phyloP scores from a whole-genome alignment of 2,329 filamentous ascomycete species.

The Blastomyces silverae region DNA sequence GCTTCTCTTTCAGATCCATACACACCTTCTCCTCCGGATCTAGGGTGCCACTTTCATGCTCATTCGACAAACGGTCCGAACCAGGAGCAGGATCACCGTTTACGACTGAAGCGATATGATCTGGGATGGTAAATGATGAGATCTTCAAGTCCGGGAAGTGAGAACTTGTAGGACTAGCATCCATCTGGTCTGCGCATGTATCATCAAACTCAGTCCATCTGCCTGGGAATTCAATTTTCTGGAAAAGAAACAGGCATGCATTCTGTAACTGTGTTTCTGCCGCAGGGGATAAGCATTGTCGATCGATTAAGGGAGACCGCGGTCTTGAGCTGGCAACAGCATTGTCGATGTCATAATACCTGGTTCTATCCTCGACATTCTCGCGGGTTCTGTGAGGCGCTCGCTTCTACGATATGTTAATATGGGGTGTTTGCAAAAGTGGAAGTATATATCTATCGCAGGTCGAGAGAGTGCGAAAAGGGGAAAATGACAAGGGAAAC shows the following conservation, averaged over 20 bases:
- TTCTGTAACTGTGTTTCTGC: conserved; percentile 2
- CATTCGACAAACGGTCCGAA: not conserved
- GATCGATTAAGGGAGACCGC: conserved; percentile 1
- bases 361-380: conserved; percentile 1
- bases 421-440: too few species aligned
- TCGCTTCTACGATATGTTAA: not conserved
- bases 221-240: conserved; percentile 10
- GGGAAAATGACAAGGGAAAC: not conserved
- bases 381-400: not conserved
- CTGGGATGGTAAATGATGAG: conserved; percentile 2
- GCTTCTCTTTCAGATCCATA: not conserved
- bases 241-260: conserved; percentile 5
- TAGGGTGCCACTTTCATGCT: not conserved
- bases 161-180: not conserved
- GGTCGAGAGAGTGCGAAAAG: not conserved
- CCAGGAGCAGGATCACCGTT: not conserved
- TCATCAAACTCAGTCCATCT: conserved; percentile 6
- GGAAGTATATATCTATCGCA: not conserved
- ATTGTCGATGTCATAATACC: conserved; percentile 9
- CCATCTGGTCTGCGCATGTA: not conserved
- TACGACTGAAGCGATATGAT: not conserved
- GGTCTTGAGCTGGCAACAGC: not conserved
- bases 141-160: conserved; percentile 5
- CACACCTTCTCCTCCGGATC: not conserved
- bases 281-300: not conserved